Evolutionary conservation across 306 rosid genomes (phyloP).

Genomic region (Leucaena leucocephala): DNA sequence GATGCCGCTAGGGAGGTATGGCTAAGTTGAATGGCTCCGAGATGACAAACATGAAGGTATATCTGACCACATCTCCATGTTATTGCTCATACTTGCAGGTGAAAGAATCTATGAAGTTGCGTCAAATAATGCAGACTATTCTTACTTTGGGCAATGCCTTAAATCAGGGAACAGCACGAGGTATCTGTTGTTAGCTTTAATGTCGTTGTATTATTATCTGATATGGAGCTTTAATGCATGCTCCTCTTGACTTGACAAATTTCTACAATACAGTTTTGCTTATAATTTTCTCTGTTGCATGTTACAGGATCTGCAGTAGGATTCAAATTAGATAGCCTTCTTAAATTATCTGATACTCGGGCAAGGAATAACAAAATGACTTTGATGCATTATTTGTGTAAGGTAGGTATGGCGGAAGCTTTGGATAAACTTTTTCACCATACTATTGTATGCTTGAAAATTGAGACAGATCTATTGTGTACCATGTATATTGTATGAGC

Average conservation of each 20-base stretch:
- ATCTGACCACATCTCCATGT: conserved; percentile 32
- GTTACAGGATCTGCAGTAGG: conserved; percentile 96
- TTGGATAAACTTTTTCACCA: conserved; percentile 15
- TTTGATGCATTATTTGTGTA: conserved; percentile 97
- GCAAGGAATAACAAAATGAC: conserved; percentile 99
- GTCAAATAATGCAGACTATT: conserved; percentile 98
- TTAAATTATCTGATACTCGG: conserved; percentile 94
- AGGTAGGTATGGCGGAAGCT: conserved; percentile 57
- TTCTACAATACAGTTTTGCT: conserved; percentile 24
- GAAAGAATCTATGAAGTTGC: conserved; percentile 86
- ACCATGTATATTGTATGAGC: conserved; percentile 15
- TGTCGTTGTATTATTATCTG: conserved; percentile 25
- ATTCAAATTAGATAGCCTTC: conserved; percentile 98
- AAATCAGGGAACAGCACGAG: conserved; percentile 98
- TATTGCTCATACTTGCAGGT: conserved; percentile 59
- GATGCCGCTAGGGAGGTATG: conserved; percentile 86
- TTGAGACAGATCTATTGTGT: conserved; percentile 14
- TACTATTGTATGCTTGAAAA: conserved; percentile 24
- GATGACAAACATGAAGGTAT: conserved; percentile 29
- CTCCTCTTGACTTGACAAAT: conserved; percentile 30
- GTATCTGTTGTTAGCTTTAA: conserved; percentile 45
- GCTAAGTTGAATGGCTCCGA: conserved; percentile 29
- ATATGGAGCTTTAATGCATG: conserved; percentile 18
- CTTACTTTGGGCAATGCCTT: conserved; percentile 95
- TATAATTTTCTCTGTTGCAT: conserved; percentile 31